Base-by-base conservation (phyloP, 139 green algal genomes). In the Nannochloris sp. region DNA sequence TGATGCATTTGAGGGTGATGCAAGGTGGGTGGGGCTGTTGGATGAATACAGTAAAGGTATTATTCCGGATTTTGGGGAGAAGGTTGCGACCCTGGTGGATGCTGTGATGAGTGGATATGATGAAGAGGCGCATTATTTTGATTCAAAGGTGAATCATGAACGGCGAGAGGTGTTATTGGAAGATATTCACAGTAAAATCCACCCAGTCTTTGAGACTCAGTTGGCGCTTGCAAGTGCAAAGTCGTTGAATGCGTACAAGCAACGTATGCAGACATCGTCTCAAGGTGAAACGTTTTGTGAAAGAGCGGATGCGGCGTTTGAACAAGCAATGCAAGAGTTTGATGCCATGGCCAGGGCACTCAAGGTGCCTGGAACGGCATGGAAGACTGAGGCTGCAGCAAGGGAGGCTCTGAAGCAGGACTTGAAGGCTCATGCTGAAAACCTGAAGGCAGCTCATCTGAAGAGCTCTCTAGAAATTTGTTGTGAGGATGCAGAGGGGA, bases 41-140 rank as follows among this genome's bases (percentile, higher is more conserved):
- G 59, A 64, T 25, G 78, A 80, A 55, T 73, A 74, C 6, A 16
- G 6, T 0, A 45, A 43, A 20, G 62, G 72, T 29, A 45, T 88
- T 30, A 67, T 90, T 49, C 59, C 75, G 6, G 74, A 76, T 30
- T 95, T 95, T 78, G 85, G 80, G 20, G 45, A 29, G 20, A 53
- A 51, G 1, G 69, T 71, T 2, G 60, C 64, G 0, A 66, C 43
- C 29, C 77, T 95, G 0, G 30, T 87, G 30, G 77, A 87, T 49
- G 37, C 6, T 45, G 10, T 17, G 13, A 25, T 68, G 50, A 40
- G 66, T 70, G 70, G 75, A 1, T 97, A 97, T 62, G 85, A 97
- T 55, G 78, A 82, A 46, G 91, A 97, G 61, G 85, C 91, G 5
- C 62, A 77, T 36, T 96, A 94, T 66, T 97, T 95, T 79, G 88